These are phyloP conservation scores for Stephania yunnanensis DNA, from an alignment of 164 flowering plant genomes.

Conservation along the genomic window DNA sequence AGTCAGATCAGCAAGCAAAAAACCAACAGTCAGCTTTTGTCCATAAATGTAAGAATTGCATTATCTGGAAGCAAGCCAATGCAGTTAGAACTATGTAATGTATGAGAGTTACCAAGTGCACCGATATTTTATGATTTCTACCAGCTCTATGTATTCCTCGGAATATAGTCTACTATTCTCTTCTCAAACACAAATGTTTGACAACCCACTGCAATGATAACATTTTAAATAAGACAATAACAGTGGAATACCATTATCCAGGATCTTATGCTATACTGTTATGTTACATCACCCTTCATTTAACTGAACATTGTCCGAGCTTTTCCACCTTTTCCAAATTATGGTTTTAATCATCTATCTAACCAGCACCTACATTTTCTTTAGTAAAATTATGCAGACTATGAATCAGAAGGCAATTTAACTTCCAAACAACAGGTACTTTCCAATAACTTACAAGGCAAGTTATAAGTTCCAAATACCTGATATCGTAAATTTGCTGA, in stretches of 20 bases:
- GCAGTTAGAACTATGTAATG: background rate
- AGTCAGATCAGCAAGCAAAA: background rate
- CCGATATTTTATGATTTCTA: background rate
- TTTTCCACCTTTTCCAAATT: background rate
- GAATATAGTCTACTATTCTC: background rate
- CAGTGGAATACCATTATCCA: background rate
- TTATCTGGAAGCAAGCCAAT: background rate
- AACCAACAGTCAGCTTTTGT: background rate
- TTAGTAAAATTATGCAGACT: background rate
- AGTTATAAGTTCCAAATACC: slow-evolving; percentile 28
- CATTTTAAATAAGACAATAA: background rate
- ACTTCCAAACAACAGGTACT: background rate
- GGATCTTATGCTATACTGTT: background rate
- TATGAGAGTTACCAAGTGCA: background rate
- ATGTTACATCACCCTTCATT: background rate
- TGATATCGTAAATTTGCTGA: slow-evolving; percentile 97
- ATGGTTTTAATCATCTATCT: background rate
- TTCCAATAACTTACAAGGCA: background rate
- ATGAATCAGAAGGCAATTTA: background rate
- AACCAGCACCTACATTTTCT: background rate
- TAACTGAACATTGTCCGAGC: background rate
- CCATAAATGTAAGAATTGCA: background rate
- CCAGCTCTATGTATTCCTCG: background rate
- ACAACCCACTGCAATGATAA: background rate
- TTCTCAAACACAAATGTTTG: background rate